phyloP scores from a whole-genome alignment of 73 alveolate species.

The Paramecium pentaurelia region DNA sequence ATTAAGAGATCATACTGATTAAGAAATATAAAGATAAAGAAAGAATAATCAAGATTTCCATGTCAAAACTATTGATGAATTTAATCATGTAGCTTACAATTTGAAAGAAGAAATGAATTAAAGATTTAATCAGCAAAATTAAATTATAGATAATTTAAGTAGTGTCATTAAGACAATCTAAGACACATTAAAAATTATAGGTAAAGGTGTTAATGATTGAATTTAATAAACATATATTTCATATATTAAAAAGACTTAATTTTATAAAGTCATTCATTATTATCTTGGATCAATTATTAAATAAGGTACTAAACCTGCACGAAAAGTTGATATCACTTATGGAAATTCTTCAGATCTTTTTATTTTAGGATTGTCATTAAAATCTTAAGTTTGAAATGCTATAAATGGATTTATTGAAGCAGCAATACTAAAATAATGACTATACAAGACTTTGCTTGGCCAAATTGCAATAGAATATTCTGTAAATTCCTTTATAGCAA shows the following conservation, averaged over 20 bases:
- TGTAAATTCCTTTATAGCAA: background rate
- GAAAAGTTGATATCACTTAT: background rate
- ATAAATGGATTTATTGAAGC: background rate
- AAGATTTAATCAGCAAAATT: conserved; percentile 88
- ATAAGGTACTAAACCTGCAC: conserved; percentile 7
- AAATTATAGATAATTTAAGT: conserved; percentile 89
- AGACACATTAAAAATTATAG: conserved; percentile 96
- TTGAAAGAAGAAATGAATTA: conserved; percentile 86
- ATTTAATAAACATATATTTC: background rate
- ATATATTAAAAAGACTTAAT: background rate
- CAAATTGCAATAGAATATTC: background rate
- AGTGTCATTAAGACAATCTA: conserved; percentile 93
- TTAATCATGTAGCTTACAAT: conserved; percentile 82
- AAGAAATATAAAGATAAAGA: conserved; percentile 72
- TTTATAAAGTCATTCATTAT: background rate
- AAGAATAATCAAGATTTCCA: conserved; percentile 84
- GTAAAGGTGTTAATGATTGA: conserved; percentile 65
- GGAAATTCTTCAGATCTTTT: conserved; percentile 1
- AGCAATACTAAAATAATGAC: conserved; percentile 9
- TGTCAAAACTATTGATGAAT: conserved; percentile 83
- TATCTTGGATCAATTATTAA: background rate
- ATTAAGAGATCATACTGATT: conserved; percentile 73
- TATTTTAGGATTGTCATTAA: background rate
- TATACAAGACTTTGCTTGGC: background rate
- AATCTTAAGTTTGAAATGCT: background rate